Percentiles rank a stretch among this genome's conserved stretches.
Evolutionary conservation across 2,329 filamentous ascomycete species (phyloP).

Genomic region (Alternaria panax): DNA sequence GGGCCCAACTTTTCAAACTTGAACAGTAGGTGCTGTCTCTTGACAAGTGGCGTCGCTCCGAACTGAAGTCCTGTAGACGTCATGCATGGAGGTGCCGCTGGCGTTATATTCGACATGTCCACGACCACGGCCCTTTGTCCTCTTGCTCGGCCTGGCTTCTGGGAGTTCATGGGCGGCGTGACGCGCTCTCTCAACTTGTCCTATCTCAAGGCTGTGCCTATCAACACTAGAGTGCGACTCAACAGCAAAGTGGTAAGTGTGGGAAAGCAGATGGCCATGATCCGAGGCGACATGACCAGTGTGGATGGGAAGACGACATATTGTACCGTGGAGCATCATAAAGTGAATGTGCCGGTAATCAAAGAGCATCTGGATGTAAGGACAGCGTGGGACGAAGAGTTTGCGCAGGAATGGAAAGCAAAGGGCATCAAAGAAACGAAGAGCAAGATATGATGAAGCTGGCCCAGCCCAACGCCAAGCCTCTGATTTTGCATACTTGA

Average conservation of each 20-base stretch:
- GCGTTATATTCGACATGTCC: constrained; percentile 52
- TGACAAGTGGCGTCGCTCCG: too few species aligned
- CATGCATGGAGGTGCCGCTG: constrained; percentile 52
- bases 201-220: constrained; percentile 59
- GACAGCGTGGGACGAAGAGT: constrained; percentile 56
- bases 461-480: background rate
- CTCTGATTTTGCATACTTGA: constrained; percentile 19
- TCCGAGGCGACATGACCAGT: constrained; percentile 59
- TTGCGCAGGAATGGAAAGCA: constrained; percentile 42
- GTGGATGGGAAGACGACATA: constrained; percentile 58
- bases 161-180: constrained; percentile 62
- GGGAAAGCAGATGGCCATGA: constrained; percentile 61
- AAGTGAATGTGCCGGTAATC: constrained; percentile 55
- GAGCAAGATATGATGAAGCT: constrained; percentile 28
- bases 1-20: constrained; percentile 49
- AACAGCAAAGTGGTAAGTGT: constrained; percentile 55
- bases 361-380: constrained; percentile 50
- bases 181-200: constrained; percentile 60
- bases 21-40: constrained; percentile 38
- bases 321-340: constrained; percentile 62
- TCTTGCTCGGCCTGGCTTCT: constrained; percentile 57
- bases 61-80: constrained; percentile 41
- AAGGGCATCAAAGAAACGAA: constrained; percentile 15
- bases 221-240: constrained; percentile 55
- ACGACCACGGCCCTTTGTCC: constrained; percentile 61